Conservation (phyloP, 1,139 yeast species). For the Sugiyamaella xylanicola region DNA sequence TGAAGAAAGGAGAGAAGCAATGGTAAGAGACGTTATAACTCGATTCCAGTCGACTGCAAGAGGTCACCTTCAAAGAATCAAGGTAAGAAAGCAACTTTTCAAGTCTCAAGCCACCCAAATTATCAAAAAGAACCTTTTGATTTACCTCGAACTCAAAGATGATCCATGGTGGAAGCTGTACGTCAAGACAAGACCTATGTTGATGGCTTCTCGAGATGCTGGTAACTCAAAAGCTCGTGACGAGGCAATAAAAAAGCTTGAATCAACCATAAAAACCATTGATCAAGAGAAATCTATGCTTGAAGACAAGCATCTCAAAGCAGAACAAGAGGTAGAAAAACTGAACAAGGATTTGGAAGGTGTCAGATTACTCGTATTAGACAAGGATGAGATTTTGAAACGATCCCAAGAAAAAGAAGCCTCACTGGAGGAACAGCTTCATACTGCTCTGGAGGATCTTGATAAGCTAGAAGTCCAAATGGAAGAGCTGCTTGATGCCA, state of each 20-base stretch:
- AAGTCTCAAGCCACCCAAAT: slow-evolving; percentile 73
- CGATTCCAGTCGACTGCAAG: slow-evolving; percentile 68
- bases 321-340: slow-evolving; percentile 45
- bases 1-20: slow-evolving; percentile 74
- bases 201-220: slow-evolving; percentile 65
- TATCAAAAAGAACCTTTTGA: slow-evolving; percentile 62
- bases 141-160: slow-evolving; percentile 54
- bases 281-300: slow-evolving; percentile 42
- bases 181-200: slow-evolving; percentile 71
- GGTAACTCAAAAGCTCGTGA: slow-evolving; percentile 58
- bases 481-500: slow-evolving; percentile 43
- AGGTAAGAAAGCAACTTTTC: slow-evolving; percentile 53
- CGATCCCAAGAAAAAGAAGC: slow-evolving; percentile 47
- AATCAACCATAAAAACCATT: slow-evolving; percentile 42
- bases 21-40: slow-evolving; percentile 58
- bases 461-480: slow-evolving; percentile 45
- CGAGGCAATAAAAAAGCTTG: slow-evolving; percentile 61
- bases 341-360: slow-evolving; percentile 43
- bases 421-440: slow-evolving; percentile 46
- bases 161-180: slow-evolving; percentile 85
- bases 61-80: slow-evolving; percentile 62
- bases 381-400: slow-evolving; percentile 49
- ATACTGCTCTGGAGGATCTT: slow-evolving; percentile 42
- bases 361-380: slow-evolving; percentile 47
- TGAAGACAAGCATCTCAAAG: slow-evolving; percentile 38